Evolutionary conservation across 257 asterid genomes (phyloP).

Genomic region (Ajuga chamaepitys): DNA sequence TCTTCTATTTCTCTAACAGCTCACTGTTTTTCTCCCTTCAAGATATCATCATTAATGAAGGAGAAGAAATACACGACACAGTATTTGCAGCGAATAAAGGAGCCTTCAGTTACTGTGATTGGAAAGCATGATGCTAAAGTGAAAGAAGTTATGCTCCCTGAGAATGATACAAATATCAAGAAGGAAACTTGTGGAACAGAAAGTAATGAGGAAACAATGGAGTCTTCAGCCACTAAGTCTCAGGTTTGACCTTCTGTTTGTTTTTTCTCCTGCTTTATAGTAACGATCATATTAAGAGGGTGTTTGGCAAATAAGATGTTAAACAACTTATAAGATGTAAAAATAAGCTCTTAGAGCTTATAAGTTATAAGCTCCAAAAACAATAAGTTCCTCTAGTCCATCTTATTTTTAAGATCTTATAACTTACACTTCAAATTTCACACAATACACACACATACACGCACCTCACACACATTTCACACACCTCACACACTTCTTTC

Average conservation of each 20-base stretch:
- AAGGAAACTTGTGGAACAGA: constrained; percentile 14
- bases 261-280: too few relatives aligned
- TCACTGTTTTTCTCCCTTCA: neutral
- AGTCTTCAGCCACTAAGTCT: constrained; percentile 19
- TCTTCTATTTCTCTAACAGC: neutral
- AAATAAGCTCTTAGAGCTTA: too few relatives aligned
- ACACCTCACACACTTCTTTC: too few relatives aligned
- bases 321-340: too few relatives aligned
- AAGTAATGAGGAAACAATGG: constrained; percentile 13
- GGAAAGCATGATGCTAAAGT: constrained; percentile 22
- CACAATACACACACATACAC: too few relatives aligned
- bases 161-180: constrained; percentile 17
- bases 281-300: too few relatives aligned
- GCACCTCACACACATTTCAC: too few relatives aligned
- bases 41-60: constrained; percentile 40
- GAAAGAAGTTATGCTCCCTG: constrained; percentile 8
- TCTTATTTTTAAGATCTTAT: too few relatives aligned
- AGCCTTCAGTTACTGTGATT: constrained; percentile 15
- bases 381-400: too few relatives aligned
- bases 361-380: too few relatives aligned
- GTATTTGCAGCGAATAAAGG: constrained; percentile 26
- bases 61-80: constrained; percentile 29
- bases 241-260: constrained; percentile 23
- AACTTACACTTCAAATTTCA: too few relatives aligned
- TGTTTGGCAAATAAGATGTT: too few relatives aligned